Evolutionary conservation across 179 eudicot species (phyloP).

Genomic region (Spergularia azorica): DNA sequence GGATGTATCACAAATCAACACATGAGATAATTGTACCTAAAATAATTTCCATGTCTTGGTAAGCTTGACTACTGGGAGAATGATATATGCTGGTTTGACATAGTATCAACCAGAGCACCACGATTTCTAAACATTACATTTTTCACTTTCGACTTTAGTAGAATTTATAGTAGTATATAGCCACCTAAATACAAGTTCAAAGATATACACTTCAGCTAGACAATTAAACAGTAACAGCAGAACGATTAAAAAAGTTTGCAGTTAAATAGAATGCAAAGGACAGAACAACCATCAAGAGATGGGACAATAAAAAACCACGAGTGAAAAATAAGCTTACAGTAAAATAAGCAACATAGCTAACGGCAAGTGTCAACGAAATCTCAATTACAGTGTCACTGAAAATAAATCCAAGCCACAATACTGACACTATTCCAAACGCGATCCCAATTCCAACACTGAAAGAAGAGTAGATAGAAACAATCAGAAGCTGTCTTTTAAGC

Average conservation of each 20-base stretch:
- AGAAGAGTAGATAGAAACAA: constrained; percentile 17
- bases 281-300: not conserved
- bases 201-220: too few species aligned
- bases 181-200: not conserved
- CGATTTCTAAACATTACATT: too few species aligned
- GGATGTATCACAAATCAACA: too few species aligned
- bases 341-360: constrained; percentile 93
- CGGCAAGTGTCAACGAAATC: constrained; percentile 82
- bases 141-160: too few species aligned
- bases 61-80: too few species aligned
- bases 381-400: constrained; percentile 95
- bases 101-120: too few species aligned
- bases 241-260: not conserved
- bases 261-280: not conserved
- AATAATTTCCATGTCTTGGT: too few species aligned
- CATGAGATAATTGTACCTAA: too few species aligned
- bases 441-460: constrained; percentile 87
- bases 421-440: constrained; percentile 83
- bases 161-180: too few species aligned
- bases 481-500: not conserved
- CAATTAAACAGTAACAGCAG: not conserved
- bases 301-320: not conserved
- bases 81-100: too few species aligned
- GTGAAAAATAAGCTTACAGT: constrained; percentile 59
- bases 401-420: constrained; percentile 90